phyloP scores from a whole-genome alignment of 2,329 filamentous ascomycete genomes.

The Sporothrix variecibatus region DNA sequence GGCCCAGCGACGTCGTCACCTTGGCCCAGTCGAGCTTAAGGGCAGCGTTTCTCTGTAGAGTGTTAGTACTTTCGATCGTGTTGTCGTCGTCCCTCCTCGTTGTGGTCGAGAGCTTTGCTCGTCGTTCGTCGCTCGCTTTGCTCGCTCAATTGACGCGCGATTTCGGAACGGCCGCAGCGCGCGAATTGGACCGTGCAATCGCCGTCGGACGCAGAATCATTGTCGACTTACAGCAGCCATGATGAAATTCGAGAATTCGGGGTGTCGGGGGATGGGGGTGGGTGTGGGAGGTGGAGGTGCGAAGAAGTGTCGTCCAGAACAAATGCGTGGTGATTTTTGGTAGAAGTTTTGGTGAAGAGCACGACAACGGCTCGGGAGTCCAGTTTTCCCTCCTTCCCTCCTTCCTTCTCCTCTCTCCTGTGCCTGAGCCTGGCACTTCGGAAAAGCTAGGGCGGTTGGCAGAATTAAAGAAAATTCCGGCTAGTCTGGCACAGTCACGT shows the following conservation, averaged over 20 bases:
- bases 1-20: conserved; percentile 89
- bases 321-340: conserved; percentile 20
- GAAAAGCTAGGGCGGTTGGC: conserved; percentile 33
- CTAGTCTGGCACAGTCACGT: conserved; percentile 26
- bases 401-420: conserved; percentile 22
- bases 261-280: conserved; percentile 9
- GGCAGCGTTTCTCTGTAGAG: conserved; percentile 83
- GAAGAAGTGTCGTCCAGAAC: conserved; percentile 1
- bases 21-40: conserved; percentile 99
- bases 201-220: not conserved
- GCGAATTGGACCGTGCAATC: conserved; percentile 11
- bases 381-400: conserved; percentile 23
- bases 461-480: conserved; percentile 11
- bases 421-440: conserved; percentile 27
- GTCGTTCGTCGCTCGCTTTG: not conserved
- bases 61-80: conserved; percentile 52
- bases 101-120: not conserved
- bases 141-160: not conserved
- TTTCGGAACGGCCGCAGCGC: not conserved
- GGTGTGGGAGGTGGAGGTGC: not conserved
- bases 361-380: conserved; percentile 20
- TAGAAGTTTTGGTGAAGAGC: conserved; percentile 23
- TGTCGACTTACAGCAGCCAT: conserved; percentile 32
- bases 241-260: conserved; percentile 26
- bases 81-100: not conserved